Base-by-base conservation (phyloP, 306 rosid species). In the Acacia confusa region DNA sequence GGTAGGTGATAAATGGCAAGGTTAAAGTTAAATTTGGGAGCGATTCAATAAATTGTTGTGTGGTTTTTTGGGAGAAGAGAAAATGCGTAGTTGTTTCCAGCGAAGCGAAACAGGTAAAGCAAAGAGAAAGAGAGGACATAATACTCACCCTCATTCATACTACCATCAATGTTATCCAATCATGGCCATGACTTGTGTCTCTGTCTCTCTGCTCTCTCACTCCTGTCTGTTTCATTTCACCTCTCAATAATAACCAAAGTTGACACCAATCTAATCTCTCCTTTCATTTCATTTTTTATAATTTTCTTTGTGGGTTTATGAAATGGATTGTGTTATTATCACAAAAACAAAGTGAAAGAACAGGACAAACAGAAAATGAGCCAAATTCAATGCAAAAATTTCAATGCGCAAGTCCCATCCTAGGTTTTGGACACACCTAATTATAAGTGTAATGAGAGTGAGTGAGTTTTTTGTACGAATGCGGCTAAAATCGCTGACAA, bases 401-500 rank as follows among this genome's bases (percentile, higher is more conserved):
- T 50, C 63, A 72, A 50, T 7, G 57, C 10, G 1, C 6, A 13
- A 38, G 72, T 68, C 72, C 48, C 72, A 41, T 68, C 74, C 74
- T 4, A 32, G 20, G 11, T 41, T 67, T 69, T 40, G 73, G 73
- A 38, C 32, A 22, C 17, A 72, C 8, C 20, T 28, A n/a, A n/a
- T n/a, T n/a, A n/a, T n/a, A 45, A 13, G 4, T 47, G 16, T 47
- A 47, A 3, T 7, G 4, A 6, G 30, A 68, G 58, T 2, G 55
- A 55, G 73, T 10, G 83, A 60, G 40, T 36, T 36, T 36, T 45
- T 43, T 32, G 84, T 71, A 77, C 67, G 9, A 70, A 30, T 73
- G 44, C 45, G 76, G 64, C 41, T 27, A 50, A 45, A 76, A 72
- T 66, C 57, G 81, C 79, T 60, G 84, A 75, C 72, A 81, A 68